Evolutionary conservation across 176 grass and related monocot species (phyloP).

Genomic region (Bromus sterilis): DNA sequence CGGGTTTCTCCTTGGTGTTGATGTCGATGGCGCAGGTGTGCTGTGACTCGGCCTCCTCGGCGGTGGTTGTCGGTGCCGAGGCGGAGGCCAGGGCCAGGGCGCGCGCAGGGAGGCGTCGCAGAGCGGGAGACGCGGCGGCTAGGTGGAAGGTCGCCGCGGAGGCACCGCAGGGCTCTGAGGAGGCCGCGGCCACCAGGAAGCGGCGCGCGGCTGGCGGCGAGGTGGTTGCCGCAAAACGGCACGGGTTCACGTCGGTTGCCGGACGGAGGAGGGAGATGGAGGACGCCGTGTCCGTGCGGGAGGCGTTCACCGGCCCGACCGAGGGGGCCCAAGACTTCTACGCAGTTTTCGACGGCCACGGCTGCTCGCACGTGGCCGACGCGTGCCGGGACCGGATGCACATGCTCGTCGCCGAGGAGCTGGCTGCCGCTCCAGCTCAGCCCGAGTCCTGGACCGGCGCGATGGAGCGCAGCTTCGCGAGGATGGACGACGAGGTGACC

Average conservation of each 20-base stretch:
- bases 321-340: slow-evolving; percentile 36
- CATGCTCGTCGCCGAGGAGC: slow-evolving; percentile 54
- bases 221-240: background rate
- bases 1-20: background rate
- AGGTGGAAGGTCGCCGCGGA: slow-evolving; percentile 7
- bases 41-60: slow-evolving; percentile 9
- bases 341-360: slow-evolving; percentile 39
- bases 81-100: slow-evolving; percentile 33
- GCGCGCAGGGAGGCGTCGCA: slow-evolving; percentile 15
- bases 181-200: slow-evolving; percentile 13
- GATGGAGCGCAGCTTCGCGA: slow-evolving; percentile 66
- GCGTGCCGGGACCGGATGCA: slow-evolving; percentile 78
- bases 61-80: background rate
- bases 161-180: background rate
- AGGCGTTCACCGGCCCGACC: background rate
- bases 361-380: slow-evolving; percentile 58
- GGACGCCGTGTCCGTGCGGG: slow-evolving; percentile 46
- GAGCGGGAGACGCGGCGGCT: background rate
- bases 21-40: slow-evolving; percentile 56
- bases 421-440: background rate
- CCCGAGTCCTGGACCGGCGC: slow-evolving; percentile 4
- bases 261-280: slow-evolving; percentile 53
- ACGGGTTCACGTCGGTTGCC: slow-evolving; percentile 17
- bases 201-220: background rate
- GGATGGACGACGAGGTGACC: slow-evolving; percentile 56